Percentiles rank a stretch among this genome's conserved stretches.
phyloP scores from a whole-genome alignment of 2,329 filamentous ascomycete species.

The Cercospora beticola region DNA sequence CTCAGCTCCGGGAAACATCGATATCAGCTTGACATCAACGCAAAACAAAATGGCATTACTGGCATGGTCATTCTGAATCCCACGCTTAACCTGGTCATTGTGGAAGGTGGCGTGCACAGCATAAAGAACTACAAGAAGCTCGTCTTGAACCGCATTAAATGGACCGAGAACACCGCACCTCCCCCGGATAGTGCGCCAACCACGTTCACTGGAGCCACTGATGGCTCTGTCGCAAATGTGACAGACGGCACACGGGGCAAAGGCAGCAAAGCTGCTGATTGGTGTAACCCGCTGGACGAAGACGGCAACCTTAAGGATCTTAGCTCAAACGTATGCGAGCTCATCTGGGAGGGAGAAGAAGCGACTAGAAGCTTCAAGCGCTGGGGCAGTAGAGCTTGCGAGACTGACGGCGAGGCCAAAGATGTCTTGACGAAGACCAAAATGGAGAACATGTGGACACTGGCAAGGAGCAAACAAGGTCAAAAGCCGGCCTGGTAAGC shows the following conservation, averaged over 20 bases:
- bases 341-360: constrained; percentile 90
- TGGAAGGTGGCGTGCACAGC: constrained; percentile 84
- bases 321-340: constrained; percentile 73
- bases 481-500: constrained; percentile 3
- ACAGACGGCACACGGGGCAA: constrained; percentile 31
- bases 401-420: constrained; percentile 85
- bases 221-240: constrained; percentile 24
- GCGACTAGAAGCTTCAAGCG: constrained; percentile 78
- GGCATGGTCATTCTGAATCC: constrained; percentile 92
- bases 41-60: constrained; percentile 81
- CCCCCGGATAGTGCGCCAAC: constrained; percentile 40
- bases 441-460: constrained; percentile 93
- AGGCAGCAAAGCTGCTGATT: constrained; percentile 63
- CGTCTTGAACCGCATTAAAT: constrained; percentile 90
- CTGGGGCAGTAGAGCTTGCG: constrained; percentile 87
- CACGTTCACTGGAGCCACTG: constrained; percentile 34
- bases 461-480: constrained; percentile 65
- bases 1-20: constrained; percentile 89
- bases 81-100: constrained; percentile 81
- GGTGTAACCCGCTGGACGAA: constrained; percentile 78
- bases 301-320: constrained; percentile 77
- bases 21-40: constrained; percentile 90
- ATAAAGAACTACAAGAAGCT: constrained; percentile 86
- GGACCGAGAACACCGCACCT: constrained; percentile 82
- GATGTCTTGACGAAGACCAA: constrained; percentile 76